phyloP scores from a whole-genome alignment of 2,329 filamentous ascomycete genomes.

The Pezicula neosporulosa region DNA sequence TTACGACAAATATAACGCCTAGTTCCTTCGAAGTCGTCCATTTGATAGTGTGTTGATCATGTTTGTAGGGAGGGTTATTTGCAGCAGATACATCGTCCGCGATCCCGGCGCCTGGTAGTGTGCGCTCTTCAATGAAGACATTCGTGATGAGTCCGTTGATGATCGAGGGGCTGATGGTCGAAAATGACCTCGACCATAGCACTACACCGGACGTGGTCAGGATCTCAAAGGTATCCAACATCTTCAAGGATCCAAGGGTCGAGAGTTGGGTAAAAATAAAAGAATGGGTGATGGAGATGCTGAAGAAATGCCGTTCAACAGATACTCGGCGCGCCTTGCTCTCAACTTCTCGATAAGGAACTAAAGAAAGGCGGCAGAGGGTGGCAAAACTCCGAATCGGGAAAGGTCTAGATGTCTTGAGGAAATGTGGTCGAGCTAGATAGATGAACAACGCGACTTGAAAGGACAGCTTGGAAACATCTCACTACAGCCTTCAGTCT shows the following conservation, averaged over 20 bases:
- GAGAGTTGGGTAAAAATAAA: not conserved
- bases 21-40: constrained; percentile 93
- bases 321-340: constrained; percentile 1
- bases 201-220: constrained; percentile 94
- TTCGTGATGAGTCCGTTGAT: constrained; percentile 95
- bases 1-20: constrained; percentile 90
- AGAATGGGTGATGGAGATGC: not conserved
- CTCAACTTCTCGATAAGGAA: not conserved
- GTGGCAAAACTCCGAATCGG: constrained; percentile 3
- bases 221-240: constrained; percentile 97
- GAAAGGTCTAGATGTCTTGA: constrained; percentile 2
- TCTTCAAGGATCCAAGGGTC: constrained; percentile 33
- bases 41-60: constrained; percentile 91
- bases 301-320: not conserved
- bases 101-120: constrained; percentile 51
- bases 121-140: constrained; percentile 95
- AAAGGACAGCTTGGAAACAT: too few relatives aligned
- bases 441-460: not conserved
- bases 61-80: constrained; percentile 73
- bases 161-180: constrained; percentile 73
- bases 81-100: constrained; percentile 59
- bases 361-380: not conserved
- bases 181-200: constrained; percentile 88
- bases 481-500: not conserved
- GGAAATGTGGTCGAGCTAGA: constrained; percentile 3